Evolutionary conservation across 805 yeast genomes (phyloP).

Genomic region (Tetrapisispora phaffii): DNA sequence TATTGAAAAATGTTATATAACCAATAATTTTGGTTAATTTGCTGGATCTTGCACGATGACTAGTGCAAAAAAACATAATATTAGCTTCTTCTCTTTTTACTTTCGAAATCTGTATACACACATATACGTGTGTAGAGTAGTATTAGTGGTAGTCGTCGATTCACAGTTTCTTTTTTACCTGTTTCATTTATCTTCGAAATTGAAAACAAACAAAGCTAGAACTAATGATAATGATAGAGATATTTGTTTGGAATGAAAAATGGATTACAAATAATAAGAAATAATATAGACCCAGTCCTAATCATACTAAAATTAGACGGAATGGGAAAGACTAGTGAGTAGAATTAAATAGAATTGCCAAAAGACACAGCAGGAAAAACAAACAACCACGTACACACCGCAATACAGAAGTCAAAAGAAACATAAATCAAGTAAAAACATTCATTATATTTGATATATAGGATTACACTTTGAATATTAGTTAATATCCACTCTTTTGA

Average conservation of each 20-base stretch:
- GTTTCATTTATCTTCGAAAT: background rate
- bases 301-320: background rate
- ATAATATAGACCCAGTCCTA: background rate
- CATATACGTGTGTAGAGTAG: too few species aligned
- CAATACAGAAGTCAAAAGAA: too few species aligned
- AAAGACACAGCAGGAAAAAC: too few species aligned
- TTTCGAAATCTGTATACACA: too few species aligned
- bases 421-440: too few species aligned
- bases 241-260: background rate
- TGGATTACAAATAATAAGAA: background rate
- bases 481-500: background rate
- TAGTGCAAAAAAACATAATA: background rate
- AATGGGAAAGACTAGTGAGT: background rate
- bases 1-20: background rate
- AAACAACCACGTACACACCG: too few species aligned
- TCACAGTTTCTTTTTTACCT: background rate
- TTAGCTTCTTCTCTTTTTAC: too few species aligned
- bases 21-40: background rate
- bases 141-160: too few species aligned
- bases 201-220: background rate
- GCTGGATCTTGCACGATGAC: background rate
- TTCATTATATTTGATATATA: background rate
- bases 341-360: background rate
- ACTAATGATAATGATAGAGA: background rate
- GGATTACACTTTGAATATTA: background rate